phyloP scores from a whole-genome alignment of 371 early-diverging fungal genomes.

The Mortierella polycephala region DNA sequence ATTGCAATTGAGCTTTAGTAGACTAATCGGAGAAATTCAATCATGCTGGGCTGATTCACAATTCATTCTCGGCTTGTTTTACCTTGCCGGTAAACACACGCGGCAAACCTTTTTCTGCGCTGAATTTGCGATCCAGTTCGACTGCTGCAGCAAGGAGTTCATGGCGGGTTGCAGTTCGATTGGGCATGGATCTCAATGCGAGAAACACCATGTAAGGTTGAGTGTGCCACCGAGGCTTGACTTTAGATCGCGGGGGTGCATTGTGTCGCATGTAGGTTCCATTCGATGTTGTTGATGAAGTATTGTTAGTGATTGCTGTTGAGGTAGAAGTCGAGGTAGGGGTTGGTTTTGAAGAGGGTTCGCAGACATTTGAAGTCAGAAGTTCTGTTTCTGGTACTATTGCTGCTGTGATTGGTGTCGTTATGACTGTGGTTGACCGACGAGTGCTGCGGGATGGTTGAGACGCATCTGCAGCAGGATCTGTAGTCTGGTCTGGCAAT shows the following conservation, averaged over 20 bases:
- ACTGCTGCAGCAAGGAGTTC: constrained; percentile 80
- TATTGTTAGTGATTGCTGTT: not conserved
- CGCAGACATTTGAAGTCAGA: too few relatives aligned
- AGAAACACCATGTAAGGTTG: constrained; percentile 86
- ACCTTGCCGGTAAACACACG: constrained; percentile 87
- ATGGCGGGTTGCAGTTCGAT: constrained; percentile 70
- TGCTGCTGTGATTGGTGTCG: not conserved
- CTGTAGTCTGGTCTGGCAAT: not conserved
- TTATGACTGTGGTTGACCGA: too few relatives aligned
- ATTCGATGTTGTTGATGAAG: not conserved
- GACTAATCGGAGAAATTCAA: too few relatives aligned
- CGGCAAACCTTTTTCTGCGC: constrained; percentile 76
- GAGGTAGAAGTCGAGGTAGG: not conserved
- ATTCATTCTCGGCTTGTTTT: constrained; percentile 6
- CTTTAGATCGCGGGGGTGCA: constrained; percentile 39
- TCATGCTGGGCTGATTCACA: not conserved
- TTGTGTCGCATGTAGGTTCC: constrained; percentile 35
- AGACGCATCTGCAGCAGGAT: too few relatives aligned
- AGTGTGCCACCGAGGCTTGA: constrained; percentile 85
- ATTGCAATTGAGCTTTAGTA: not conserved
- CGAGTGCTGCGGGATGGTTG: too few relatives aligned
- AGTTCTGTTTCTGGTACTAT: not conserved
- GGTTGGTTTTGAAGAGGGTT: not conserved
- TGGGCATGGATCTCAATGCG: constrained; percentile 76
- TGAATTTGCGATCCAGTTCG: constrained; percentile 76